Evolutionary conservation across 148 eudicot species (phyloP).

Genomic region (Arbutus unedo): DNA sequence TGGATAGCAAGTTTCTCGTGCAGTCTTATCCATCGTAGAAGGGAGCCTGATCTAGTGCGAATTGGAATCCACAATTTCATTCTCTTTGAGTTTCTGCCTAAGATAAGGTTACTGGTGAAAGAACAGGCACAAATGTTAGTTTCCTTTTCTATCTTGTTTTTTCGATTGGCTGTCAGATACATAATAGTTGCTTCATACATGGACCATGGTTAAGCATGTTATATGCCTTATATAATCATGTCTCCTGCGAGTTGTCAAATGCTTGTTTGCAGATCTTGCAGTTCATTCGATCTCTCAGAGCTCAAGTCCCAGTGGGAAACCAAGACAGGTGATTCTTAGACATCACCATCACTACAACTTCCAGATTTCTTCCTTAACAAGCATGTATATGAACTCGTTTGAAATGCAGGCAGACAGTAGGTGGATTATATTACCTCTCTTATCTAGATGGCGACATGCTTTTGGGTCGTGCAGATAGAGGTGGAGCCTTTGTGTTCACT

Average conservation of each 20-base stretch:
- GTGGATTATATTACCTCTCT: conserved; percentile 89
- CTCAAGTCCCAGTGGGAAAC: conserved; percentile 65
- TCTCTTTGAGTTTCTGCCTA: not conserved
- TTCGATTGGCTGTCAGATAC: not conserved
- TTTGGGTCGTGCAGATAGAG: conserved; percentile 84
- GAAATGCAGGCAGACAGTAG: conserved; percentile 56
- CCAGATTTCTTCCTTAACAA: not conserved
- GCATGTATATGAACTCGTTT: not conserved
- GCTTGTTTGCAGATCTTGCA: conserved; percentile 63
- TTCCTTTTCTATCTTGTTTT: not conserved
- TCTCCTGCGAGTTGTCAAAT: not conserved
- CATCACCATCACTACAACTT: not conserved
- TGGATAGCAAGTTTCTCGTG: not conserved
- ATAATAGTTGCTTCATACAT: not conserved
- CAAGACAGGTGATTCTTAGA: conserved; percentile 44
- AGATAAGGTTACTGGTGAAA: not conserved
- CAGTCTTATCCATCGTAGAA: not conserved
- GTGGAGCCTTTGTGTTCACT: conserved; percentile 85
- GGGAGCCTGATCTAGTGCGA: not conserved
- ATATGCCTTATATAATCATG: not conserved
- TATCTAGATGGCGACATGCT: conserved; percentile 85
- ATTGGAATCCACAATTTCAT: not conserved
- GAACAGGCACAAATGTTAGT: not conserved
- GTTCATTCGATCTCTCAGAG: conserved; percentile 73
- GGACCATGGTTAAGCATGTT: not conserved